Conservation (phyloP, 1,139 yeast species). For the Yarrowia galli region DNA sequence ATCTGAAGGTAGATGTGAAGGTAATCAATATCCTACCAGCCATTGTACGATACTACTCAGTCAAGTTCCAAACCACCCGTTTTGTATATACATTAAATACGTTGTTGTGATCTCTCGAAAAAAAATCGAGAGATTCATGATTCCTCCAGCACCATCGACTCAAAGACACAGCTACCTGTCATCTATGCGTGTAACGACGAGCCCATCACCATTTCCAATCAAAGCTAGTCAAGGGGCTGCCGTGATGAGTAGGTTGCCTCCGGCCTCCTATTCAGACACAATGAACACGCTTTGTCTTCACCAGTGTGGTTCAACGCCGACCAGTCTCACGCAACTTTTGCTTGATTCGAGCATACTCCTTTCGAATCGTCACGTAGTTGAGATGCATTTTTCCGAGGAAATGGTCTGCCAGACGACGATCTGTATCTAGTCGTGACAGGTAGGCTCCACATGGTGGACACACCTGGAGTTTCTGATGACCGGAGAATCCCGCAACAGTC, state of each 20-base stretch:
- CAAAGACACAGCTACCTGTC: too few species aligned
- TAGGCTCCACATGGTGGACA: conserved; percentile 94
- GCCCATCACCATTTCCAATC: too few species aligned
- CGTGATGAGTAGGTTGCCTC: too few species aligned
- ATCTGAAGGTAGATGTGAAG: too few species aligned
- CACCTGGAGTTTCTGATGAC: conserved; percentile 89
- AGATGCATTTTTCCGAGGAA: conserved; percentile 87
- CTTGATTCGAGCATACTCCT: conserved; percentile 61
- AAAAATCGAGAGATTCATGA: too few species aligned
- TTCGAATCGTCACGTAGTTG: conserved; percentile 79
- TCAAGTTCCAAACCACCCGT: background rate
- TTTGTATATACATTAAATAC: conserved; percentile 12
- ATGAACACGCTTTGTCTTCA: too few species aligned
- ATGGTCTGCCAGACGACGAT: conserved; percentile 89
- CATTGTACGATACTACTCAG: too few species aligned
- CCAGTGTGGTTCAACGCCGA: background rate
- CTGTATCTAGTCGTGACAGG: conserved; percentile 85
- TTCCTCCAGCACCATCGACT: background rate
- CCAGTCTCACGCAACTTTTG: conserved; percentile 44
- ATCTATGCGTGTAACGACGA: too few species aligned
- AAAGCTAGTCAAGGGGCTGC: too few species aligned
- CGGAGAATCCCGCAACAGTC: conserved; percentile 82
- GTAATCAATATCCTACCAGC: too few species aligned
- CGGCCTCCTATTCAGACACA: too few species aligned
- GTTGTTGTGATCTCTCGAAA: background rate